Evolutionary conservation across 306 rosid genomes (phyloP).

Genomic region (Arachis hypogaea): DNA sequence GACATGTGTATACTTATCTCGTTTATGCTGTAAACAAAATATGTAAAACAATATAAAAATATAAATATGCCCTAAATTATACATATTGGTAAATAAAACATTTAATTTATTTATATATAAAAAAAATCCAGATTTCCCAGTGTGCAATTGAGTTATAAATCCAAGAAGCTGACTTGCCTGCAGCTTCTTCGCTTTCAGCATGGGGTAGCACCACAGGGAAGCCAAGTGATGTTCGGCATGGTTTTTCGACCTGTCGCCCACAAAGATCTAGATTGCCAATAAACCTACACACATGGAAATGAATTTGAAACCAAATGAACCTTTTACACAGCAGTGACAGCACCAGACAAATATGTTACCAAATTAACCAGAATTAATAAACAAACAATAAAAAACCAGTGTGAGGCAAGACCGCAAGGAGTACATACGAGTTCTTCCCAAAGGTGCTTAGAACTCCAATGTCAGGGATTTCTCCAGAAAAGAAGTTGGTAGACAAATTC

Average conservation of each 20-base stretch:
- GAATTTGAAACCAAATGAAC: conserved; percentile 17
- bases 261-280: conserved; percentile 87
- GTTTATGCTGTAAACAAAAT: too few species aligned
- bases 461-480: conserved; percentile 94
- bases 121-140: background rate
- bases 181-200: conserved; percentile 82
- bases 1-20: too few species aligned
- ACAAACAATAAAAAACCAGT: background rate
- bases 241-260: conserved; percentile 86
- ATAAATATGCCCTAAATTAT: too few species aligned
- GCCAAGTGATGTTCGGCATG: conserved; percentile 87
- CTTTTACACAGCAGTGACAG: background rate
- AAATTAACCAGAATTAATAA: too few species aligned
- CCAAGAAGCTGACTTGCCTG: conserved; percentile 59
- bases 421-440: conserved; percentile 71
- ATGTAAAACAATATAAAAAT: too few species aligned
- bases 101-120: too few species aligned
- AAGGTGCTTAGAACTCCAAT: conserved; percentile 89
- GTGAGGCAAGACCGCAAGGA: background rate
- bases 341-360: background rate
- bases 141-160: conserved; percentile 3
- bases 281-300: conserved; percentile 58
- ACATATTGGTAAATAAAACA: too few species aligned
- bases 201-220: conserved; percentile 94
- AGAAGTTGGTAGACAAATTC: conserved; percentile 92